Evolutionary conservation across 306 rosid species (phyloP).

Genomic region (Malus sylvestris): DNA sequence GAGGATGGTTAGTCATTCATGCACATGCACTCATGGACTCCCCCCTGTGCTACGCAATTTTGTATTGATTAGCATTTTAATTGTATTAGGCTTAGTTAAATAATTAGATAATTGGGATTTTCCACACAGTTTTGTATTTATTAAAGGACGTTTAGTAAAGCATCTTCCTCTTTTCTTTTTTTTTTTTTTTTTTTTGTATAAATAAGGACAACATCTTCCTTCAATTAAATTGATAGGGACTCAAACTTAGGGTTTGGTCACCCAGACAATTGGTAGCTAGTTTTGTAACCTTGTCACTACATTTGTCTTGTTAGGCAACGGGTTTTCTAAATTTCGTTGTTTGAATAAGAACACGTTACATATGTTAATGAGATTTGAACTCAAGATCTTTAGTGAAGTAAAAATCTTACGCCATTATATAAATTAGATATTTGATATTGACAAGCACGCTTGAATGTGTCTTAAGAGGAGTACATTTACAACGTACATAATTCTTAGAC

Average conservation of each 20-base stretch:
- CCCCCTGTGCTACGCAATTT: conserved; percentile 1
- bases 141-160: background rate
- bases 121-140: background rate
- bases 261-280: conserved; percentile 1
- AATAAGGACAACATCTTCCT: background rate
- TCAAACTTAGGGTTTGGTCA: background rate
- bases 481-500: too few species aligned
- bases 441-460: background rate
- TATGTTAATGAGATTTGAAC: background rate
- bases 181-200: too few species aligned
- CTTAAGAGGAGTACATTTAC: too few species aligned
- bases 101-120: background rate
- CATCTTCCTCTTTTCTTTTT: background rate
- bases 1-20: conserved; percentile 19
- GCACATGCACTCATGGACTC: conserved; percentile 32
- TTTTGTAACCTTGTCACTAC: background rate
- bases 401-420: background rate
- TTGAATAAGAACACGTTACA: background rate
- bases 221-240: conserved; percentile 3
- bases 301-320: background rate
- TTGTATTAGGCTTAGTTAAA: conserved; percentile 4
- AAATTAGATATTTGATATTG: background rate
- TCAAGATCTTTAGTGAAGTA: too few species aligned
- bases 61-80: background rate
- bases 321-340: background rate